These are phyloP conservation scores for Aspergillus ostianus DNA, from an alignment of 495 filamentous ascomycete species.

Conservation along the genomic window DNA sequence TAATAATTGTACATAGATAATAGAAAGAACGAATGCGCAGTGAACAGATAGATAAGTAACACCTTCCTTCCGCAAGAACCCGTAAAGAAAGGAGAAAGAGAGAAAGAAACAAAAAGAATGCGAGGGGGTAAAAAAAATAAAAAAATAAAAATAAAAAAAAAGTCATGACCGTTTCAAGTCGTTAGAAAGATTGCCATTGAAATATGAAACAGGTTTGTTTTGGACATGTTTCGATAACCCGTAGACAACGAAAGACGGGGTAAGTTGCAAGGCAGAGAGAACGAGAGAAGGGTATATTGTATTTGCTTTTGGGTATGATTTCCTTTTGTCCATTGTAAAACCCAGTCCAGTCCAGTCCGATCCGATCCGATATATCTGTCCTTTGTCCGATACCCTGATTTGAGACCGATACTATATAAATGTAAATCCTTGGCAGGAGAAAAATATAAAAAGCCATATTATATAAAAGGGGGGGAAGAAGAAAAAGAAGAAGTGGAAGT, in stretches of 20 bases:
- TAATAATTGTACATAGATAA: not conserved
- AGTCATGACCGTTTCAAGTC: not conserved
- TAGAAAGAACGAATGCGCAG: too few relatives aligned
- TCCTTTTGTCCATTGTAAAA: conserved; percentile 1
- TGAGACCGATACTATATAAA: conserved; percentile 2
- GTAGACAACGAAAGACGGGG: too few relatives aligned
- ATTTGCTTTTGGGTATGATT: not conserved
- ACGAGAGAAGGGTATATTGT: not conserved
- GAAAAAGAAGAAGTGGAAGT: conserved; percentile 1
- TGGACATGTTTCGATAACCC: too few relatives aligned
- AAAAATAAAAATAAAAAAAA: not conserved
- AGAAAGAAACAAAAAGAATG: not conserved
- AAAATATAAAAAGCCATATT: conserved; percentile 12
- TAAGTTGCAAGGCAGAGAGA: not conserved
- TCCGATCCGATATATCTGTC: conserved; percentile 5
- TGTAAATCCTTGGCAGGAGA: conserved; percentile 3
- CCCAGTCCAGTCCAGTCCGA: not conserved
- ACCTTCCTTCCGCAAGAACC: too few relatives aligned
- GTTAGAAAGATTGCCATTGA: not conserved
- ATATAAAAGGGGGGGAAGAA: conserved; percentile 3
- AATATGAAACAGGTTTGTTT: not conserved
- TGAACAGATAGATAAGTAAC: too few relatives aligned
- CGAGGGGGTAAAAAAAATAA: not conserved
- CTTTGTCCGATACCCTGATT: conserved; percentile 2
- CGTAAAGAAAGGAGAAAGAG: too few relatives aligned